Evolutionary conservation across 805 yeast genomes (phyloP).

Genomic region (Starmera quercuum): DNA sequence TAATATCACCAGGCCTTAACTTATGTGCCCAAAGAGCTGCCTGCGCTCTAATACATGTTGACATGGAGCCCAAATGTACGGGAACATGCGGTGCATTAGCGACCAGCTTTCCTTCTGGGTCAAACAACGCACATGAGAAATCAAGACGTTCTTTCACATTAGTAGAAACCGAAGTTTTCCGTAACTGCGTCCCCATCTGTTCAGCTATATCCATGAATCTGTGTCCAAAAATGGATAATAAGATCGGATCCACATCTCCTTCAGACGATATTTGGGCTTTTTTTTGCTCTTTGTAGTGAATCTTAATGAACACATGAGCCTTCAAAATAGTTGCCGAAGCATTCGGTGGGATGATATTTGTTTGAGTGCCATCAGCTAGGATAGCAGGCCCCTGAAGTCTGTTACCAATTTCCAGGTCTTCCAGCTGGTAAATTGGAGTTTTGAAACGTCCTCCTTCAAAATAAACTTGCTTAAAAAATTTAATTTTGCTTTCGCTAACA

Average conservation of each 20-base stretch:
- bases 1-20: slow-evolving; percentile 64
- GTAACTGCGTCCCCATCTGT: slow-evolving; percentile 77
- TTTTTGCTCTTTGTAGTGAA: slow-evolving; percentile 11
- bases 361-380: slow-evolving; percentile 75
- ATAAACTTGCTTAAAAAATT: slow-evolving; percentile 40
- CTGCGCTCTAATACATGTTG: slow-evolving; percentile 67
- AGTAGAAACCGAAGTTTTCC: slow-evolving; percentile 74
- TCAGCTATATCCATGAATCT: slow-evolving; percentile 89
- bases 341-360: slow-evolving; percentile 63
- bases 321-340: slow-evolving; percentile 47
- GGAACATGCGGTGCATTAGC: slow-evolving; percentile 90
- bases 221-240: slow-evolving; percentile 72
- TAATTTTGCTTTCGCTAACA: slow-evolving; percentile 19
- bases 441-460: slow-evolving; percentile 44
- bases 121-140: slow-evolving; percentile 80
- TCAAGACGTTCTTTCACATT: slow-evolving; percentile 80
- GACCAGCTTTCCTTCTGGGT: slow-evolving; percentile 66
- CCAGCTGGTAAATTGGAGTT: slow-evolving; percentile 50
- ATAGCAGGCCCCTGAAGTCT: slow-evolving; percentile 64
- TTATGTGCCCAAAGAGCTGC: slow-evolving; percentile 57
- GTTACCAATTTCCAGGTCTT: slow-evolving; percentile 46
- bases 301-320: slow-evolving; percentile 51
- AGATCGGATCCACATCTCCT: slow-evolving; percentile 53
- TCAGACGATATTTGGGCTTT: slow-evolving; percentile 3
- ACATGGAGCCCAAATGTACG: slow-evolving; percentile 82